Evolutionary conservation across 179 eudicot genomes (phyloP).

Genomic region (Patellifolia procumbens): DNA sequence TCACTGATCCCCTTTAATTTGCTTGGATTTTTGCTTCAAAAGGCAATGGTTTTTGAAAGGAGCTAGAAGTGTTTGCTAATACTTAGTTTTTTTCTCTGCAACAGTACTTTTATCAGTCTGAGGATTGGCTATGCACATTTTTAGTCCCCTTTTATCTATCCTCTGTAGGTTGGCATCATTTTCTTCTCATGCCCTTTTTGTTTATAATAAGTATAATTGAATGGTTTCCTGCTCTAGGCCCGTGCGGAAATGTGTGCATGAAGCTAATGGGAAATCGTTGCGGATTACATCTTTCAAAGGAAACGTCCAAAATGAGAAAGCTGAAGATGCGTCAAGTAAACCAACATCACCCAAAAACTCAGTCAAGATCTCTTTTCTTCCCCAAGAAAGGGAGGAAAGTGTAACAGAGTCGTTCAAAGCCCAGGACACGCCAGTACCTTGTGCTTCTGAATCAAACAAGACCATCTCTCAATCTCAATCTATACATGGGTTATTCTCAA

Average conservation of each 20-base stretch:
- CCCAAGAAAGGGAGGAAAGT: conserved; percentile 50
- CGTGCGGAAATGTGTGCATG: conserved; percentile 34
- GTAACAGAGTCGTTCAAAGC: conserved; percentile 42
- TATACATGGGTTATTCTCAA: conserved; percentile 59
- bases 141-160: background rate
- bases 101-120: background rate
- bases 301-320: conserved; percentile 50
- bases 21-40: background rate
- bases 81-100: background rate
- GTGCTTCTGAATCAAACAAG: conserved; percentile 36
- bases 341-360: conserved; percentile 49
- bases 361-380: conserved; percentile 53
- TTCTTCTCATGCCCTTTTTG: background rate
- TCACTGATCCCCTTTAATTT: background rate
- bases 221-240: conserved; percentile 38
- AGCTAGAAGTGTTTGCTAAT: background rate
- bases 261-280: conserved; percentile 46
- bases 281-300: conserved; percentile 67
- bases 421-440: conserved; percentile 49
- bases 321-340: conserved; percentile 47
- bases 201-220: background rate
- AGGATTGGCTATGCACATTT: background rate
- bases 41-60: background rate
- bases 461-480: conserved; percentile 47
- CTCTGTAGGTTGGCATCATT: background rate